Base-by-base conservation (phyloP, 768 basidiomycete species). In the Dentipellis sp. region DNA sequence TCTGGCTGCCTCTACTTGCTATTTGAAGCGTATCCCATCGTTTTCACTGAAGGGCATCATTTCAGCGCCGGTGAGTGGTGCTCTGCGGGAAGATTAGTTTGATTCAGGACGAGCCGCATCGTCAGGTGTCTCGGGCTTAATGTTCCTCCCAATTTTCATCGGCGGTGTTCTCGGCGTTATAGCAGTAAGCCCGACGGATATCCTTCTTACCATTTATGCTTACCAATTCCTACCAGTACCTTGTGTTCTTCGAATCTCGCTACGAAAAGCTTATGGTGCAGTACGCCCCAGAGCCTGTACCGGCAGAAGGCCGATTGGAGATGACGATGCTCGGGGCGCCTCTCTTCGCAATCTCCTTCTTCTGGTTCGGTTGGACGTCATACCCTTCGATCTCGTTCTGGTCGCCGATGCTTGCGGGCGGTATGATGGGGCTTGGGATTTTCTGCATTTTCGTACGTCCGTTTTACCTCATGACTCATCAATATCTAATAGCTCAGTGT, bases 321-420 rank as follows among this genome's bases (percentile, higher is more conserved):
- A 68, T 76, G 47, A 75, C 74, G 0, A 69, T 84, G 57, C 64
- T 78, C 57, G 78, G 74, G 2, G 75, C 77, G 0, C 83, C 83
- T 0, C 58, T 82, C 16, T 75, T 81, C 56, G 68, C 78, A 23
- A 52, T 72, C 19, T 75, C 79, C 4, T 79, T 84, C 66, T 86
- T 87, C 67, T 83, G 83, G 83, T 82, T 86, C 50, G 81, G 81
- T 29, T 84, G 83, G 83, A 80, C 83, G 1, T 81, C 81, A 0
- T 79, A 65, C 57, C 76, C 81, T 10, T 70, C 67, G 40, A 71
- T 83, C 55, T 74, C 74, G 0, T 74, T 75, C 23, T 82, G 78
- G 78, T 76, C 67, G 0, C 83, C 82, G 53, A n/a, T n/a, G n/a
- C n/a, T n/a, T n/a, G n/a, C n/a, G n/a, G n/a, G n/a, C n/a, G n/a